Evolutionary conservation across 2,329 filamentous ascomycete species (phyloP).

Genomic region (Huntiella bhutanensis): DNA sequence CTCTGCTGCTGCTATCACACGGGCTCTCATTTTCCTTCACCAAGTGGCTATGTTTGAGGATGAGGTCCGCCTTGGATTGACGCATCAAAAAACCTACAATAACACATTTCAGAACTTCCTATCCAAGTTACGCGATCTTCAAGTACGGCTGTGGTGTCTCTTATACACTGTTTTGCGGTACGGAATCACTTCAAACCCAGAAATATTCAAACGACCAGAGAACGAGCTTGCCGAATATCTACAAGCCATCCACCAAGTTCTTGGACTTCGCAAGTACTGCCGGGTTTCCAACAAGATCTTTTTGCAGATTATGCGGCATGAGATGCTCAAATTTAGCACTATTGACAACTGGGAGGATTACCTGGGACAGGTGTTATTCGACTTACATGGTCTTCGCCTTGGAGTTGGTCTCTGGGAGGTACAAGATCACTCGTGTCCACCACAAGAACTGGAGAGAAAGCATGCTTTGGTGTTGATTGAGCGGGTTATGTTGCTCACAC

Average conservation of each 20-base stretch:
- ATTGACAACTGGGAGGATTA: conserved; percentile 74
- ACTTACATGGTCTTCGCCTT: conserved; percentile 65
- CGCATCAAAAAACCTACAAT: conserved; percentile 37
- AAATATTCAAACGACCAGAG: conserved; percentile 42
- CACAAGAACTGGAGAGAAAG: conserved; percentile 59
- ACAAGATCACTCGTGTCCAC: conserved; percentile 60
- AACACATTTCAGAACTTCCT: conserved; percentile 33
- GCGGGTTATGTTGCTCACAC: conserved; percentile 63
- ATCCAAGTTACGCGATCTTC: conserved; percentile 65
- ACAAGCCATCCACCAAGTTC: conserved; percentile 60
- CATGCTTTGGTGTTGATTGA: conserved; percentile 70
- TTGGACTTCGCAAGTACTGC: conserved; percentile 73
- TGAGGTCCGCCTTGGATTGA: conserved; percentile 59
- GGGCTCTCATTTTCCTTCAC: conserved; percentile 57
- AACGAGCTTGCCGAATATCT: conserved; percentile 65
- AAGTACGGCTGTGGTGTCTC: conserved; percentile 73
- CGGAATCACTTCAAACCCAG: conserved; percentile 33
- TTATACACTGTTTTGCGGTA: conserved; percentile 67
- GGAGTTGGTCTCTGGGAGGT: conserved; percentile 46
- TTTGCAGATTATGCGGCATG: conserved; percentile 71
- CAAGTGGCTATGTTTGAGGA: conserved; percentile 70
- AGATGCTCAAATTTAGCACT: conserved; percentile 57
- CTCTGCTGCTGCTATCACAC: conserved; percentile 52
- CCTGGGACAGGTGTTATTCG: conserved; percentile 66
- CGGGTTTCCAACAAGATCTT: conserved; percentile 73